Evolutionary conservation across 2,329 filamentous ascomycete genomes (phyloP).

Genomic region (Nemania sp.): DNA sequence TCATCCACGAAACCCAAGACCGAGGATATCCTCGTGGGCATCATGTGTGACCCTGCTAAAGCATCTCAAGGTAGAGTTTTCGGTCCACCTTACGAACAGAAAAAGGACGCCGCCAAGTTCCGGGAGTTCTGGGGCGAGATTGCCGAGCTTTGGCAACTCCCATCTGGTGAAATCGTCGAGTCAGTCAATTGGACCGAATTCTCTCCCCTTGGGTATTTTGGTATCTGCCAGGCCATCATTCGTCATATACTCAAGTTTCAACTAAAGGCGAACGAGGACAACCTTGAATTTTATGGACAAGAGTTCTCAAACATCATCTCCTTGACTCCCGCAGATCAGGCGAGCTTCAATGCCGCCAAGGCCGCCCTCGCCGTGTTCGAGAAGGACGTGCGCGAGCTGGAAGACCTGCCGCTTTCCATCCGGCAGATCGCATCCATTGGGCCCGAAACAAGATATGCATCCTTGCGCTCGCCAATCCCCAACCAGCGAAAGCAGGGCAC

Average conservation of each 20-base stretch:
- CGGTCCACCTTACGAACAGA: slow-evolving; percentile 84
- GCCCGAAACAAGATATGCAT: slow-evolving; percentile 74
- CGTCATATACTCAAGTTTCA: slow-evolving; percentile 72
- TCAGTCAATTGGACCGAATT: slow-evolving; percentile 82
- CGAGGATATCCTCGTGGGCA: slow-evolving; percentile 61
- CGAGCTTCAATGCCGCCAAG: slow-evolving; percentile 70
- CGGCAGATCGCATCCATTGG: slow-evolving; percentile 77
- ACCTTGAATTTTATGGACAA: slow-evolving; percentile 56
- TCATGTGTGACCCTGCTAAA: slow-evolving; percentile 74
- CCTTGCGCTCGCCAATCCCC: slow-evolving; percentile 57
- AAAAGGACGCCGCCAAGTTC: slow-evolving; percentile 79
- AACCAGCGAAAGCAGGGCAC: slow-evolving; percentile 50
- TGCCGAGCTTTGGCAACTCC: slow-evolving; percentile 90
- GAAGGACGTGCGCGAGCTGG: slow-evolving; percentile 73
- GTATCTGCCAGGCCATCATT: slow-evolving; percentile 80
- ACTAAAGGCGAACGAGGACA: slow-evolving; percentile 61
- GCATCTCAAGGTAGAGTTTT: slow-evolving; percentile 80
- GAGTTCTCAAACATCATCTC: slow-evolving; percentile 56
- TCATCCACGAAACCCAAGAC: slow-evolving; percentile 39
- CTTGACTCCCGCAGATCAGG: slow-evolving; percentile 52
- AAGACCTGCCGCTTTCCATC: slow-evolving; percentile 85
- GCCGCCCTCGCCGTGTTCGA: slow-evolving; percentile 76
- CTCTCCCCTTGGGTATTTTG: slow-evolving; percentile 52
- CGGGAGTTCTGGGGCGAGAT: slow-evolving; percentile 95
- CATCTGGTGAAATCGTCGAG: slow-evolving; percentile 91